Conservation (phyloP, 352 stramenopile genomes). For the Globisporangium abappressorium region DNA sequence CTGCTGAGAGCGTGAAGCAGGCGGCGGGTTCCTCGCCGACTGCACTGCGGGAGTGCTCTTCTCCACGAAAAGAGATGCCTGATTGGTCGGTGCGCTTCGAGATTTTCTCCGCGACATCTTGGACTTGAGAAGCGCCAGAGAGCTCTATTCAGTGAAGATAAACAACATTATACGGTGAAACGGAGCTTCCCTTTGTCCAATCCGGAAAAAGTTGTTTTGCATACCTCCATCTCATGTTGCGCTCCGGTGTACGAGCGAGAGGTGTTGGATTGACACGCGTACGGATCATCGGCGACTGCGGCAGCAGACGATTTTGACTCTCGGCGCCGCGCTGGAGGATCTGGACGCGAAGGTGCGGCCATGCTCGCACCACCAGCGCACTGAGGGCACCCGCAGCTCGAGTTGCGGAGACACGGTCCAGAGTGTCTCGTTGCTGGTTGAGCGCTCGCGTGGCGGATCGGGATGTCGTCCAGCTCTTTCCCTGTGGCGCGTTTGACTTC, state of each 20-base stretch:
- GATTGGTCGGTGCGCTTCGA: constrained; percentile 67
- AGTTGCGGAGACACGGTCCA: constrained; percentile 64
- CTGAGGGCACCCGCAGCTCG: constrained; percentile 65
- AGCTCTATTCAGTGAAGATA: constrained; percentile 35
- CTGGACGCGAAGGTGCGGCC: constrained; percentile 11
- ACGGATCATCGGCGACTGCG: constrained; percentile 22
- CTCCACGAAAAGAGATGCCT: constrained; percentile 65
- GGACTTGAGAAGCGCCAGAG: constrained; percentile 71
- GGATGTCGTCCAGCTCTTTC: constrained; percentile 60
- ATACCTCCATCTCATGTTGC: constrained; percentile 55
- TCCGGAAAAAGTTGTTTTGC: background rate
- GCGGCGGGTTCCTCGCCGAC: constrained; percentile 14
- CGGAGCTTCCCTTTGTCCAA: background rate
- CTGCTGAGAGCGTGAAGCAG: constrained; percentile 16
- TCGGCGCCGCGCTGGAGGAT: constrained; percentile 34
- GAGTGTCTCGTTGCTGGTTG: constrained; percentile 21
- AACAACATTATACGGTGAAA: background rate
- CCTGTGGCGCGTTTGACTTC: constrained; percentile 80
- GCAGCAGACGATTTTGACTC: constrained; percentile 22
- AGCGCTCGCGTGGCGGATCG: constrained; percentile 28
- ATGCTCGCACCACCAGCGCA: constrained; percentile 33
- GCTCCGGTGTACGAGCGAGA: constrained; percentile 21
- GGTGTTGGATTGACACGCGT: constrained; percentile 27
- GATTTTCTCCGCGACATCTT: constrained; percentile 77
- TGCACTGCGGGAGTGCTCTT: constrained; percentile 32